A percentile compares a stretch with the other conserved stretches of the same genome.
phyloP scores from a whole-genome alignment of 2,329 filamentous ascomycete genomes.

The Mycosphaerelloides madeirae region DNA sequence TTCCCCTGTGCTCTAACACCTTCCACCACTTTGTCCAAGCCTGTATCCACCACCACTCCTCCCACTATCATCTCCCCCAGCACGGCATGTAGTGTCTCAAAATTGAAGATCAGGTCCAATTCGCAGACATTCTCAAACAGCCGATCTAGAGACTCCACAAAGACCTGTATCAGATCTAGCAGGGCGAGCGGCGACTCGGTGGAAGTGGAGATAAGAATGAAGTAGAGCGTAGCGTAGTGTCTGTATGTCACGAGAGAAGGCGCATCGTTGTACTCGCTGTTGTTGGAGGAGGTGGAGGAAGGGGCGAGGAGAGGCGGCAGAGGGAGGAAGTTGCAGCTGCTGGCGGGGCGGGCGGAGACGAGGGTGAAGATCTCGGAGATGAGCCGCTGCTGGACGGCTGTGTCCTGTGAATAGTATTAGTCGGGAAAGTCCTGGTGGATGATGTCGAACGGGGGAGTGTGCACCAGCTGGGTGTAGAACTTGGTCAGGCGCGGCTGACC shows the following conservation, averaged over 20 bases:
- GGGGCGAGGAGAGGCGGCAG: slow-evolving; percentile 33
- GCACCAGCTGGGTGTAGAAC: slow-evolving; percentile 94
- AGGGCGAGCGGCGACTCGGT: slow-evolving; percentile 93
- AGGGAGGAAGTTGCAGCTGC: slow-evolving; percentile 95
- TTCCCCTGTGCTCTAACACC: slow-evolving; percentile 72
- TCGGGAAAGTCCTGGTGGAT: slow-evolving; percentile 1
- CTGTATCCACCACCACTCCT: slow-evolving; percentile 90
- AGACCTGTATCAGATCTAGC: slow-evolving; percentile 96
- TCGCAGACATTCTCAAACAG: slow-evolving; percentile 99
- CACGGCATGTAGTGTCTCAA: slow-evolving; percentile 89
- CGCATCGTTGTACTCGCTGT: slow-evolving; percentile 69
- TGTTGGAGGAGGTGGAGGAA: slow-evolving; percentile 19
- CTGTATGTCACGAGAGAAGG: slow-evolving; percentile 96
- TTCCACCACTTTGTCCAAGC: slow-evolving; percentile 78
- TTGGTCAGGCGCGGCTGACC: slow-evolving; percentile 95
- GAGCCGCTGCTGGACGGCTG: slow-evolving; percentile 90
- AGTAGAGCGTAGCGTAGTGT: slow-evolving; percentile 96
- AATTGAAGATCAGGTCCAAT: slow-evolving; percentile 97
- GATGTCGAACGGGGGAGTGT: slow-evolving; percentile 17
- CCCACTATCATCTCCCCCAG: slow-evolving; percentile 93
- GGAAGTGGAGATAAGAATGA: slow-evolving; percentile 94
- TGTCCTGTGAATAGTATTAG: slow-evolving; percentile 56
- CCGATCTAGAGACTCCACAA: slow-evolving; percentile 89
- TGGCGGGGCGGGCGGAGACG: slow-evolving; percentile 83
- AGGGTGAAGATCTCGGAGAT: slow-evolving; percentile 97